A percentile compares a stretch with the other conserved stretches of the same genome.
Conservation (phyloP, 805 yeast species). For the Phaffomyces opuntiae region DNA sequence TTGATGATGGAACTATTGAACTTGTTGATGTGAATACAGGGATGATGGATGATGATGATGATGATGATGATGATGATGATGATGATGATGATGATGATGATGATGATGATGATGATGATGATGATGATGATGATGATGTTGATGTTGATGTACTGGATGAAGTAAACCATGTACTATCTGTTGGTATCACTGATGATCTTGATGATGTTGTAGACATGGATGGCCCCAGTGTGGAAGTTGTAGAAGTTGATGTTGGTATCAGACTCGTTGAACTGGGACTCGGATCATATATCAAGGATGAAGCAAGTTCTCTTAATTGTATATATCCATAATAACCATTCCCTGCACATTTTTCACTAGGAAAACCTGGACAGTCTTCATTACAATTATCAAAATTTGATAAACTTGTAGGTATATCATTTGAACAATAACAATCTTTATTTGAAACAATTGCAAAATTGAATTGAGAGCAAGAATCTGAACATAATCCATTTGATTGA, state of each 20-base stretch:
- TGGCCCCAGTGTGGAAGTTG: constrained; percentile 8
- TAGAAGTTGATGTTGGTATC: constrained; percentile 13
- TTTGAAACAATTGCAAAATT: constrained; percentile 34
- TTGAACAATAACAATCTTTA: constrained; percentile 37
- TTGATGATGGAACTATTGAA: background rate
- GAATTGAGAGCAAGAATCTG: constrained; percentile 28
- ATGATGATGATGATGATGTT: constrained; percentile 9
- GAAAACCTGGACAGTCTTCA: constrained; percentile 34
- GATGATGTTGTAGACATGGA: constrained; percentile 15
- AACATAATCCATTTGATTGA: constrained; percentile 39
- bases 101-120: constrained; percentile 4
- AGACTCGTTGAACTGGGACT: constrained; percentile 5
- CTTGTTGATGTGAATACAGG: constrained; percentile 4
- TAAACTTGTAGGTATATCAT: constrained; percentile 30
- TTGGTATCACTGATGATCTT: constrained; percentile 16
- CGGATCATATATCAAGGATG: constrained; percentile 1
- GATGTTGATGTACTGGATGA: constrained; percentile 16
- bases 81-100: constrained; percentile 6
- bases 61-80: constrained; percentile 5
- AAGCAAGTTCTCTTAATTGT: constrained; percentile 12
- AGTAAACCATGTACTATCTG: constrained; percentile 7
- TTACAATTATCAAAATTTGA: constrained; percentile 24
- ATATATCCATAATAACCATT: constrained; percentile 37
- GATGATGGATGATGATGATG: constrained; percentile 5
- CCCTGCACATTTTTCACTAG: constrained; percentile 33